Evolutionary conservation across 2,329 filamentous ascomycete genomes (phyloP).

Genomic region (Ambrosiella xylebori): DNA sequence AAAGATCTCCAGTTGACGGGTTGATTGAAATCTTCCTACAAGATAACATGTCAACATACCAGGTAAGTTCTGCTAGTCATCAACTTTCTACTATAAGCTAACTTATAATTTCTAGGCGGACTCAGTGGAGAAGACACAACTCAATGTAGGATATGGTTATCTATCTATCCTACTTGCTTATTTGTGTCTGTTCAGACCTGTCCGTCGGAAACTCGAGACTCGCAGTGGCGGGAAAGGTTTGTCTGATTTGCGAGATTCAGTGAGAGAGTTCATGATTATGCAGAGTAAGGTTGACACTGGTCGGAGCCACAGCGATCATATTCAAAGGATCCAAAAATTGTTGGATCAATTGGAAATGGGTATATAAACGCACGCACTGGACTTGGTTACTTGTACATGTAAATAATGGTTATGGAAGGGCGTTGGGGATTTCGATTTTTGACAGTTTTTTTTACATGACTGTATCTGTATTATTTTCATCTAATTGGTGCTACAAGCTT

Average conservation of each 20-base stretch:
- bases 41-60: slow-evolving; percentile 44
- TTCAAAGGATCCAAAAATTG: slow-evolving; percentile 20
- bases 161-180: slow-evolving; percentile 71
- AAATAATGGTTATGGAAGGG: background rate
- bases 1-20: slow-evolving; percentile 31
- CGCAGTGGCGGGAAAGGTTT: slow-evolving; percentile 28
- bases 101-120: slow-evolving; percentile 33
- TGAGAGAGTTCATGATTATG: slow-evolving; percentile 37
- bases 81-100: slow-evolving; percentile 9
- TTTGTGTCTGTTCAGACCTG: slow-evolving; percentile 42
- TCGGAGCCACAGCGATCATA: slow-evolving; percentile 19
- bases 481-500: no score
- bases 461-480: no score
- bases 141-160: slow-evolving; percentile 75
- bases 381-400: no score
- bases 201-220: slow-evolving; percentile 26
- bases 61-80: slow-evolving; percentile 35
- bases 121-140: slow-evolving; percentile 55
- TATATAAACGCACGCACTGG: slow-evolving; percentile 1
- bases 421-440: background rate
- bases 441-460: background rate
- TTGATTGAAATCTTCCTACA: slow-evolving; percentile 51
- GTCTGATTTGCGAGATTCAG: slow-evolving; percentile 30
- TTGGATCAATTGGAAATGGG: slow-evolving; percentile 20
- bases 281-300: slow-evolving; percentile 32